phyloP scores from a whole-genome alignment of 371 early-diverging fungal species.

The Mucor racemosus region DNA sequence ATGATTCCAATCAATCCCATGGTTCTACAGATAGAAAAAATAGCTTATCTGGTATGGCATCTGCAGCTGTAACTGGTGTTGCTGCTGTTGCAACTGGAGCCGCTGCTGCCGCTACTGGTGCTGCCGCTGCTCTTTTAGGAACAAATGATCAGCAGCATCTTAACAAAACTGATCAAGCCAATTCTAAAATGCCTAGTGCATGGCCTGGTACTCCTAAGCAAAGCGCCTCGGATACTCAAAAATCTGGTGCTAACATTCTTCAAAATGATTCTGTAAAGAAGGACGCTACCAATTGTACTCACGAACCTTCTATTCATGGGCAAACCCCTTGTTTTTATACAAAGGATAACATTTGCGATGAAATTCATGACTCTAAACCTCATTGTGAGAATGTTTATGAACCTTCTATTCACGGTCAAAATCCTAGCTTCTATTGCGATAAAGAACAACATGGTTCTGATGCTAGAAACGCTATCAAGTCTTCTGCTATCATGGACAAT shows the following conservation, averaged over 20 bases:
- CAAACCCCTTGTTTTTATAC: constrained; percentile 11
- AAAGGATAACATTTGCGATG: constrained; percentile 3
- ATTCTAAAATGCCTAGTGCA: constrained; percentile 2
- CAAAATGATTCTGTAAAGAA: background rate
- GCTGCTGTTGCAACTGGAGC: constrained; percentile 11
- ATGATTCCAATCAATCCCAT: background rate
- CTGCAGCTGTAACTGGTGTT: constrained; percentile 14
- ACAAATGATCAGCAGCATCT: background rate
- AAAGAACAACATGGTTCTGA: background rate
- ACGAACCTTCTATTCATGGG: constrained; percentile 29
- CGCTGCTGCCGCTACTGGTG: constrained; percentile 14
- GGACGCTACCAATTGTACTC: constrained; percentile 1
- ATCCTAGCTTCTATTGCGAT: constrained; percentile 11
- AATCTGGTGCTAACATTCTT: background rate
- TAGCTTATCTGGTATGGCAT: constrained; percentile 12
- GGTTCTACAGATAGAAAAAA: background rate
- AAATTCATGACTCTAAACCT: background rate
- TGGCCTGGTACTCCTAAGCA: constrained; percentile 10
- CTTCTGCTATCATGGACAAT: background rate
- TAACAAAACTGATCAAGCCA: no score
- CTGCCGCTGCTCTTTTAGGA: constrained; percentile 20
- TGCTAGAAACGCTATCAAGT: background rate
- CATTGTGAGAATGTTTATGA: constrained; percentile 13
- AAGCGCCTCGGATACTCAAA: background rate
- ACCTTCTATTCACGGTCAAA: constrained; percentile 18